These are phyloP conservation scores for Pseudonitzschia pungens DNA, from an alignment of 108 stramenopile genomes.

Conservation along the genomic window DNA sequence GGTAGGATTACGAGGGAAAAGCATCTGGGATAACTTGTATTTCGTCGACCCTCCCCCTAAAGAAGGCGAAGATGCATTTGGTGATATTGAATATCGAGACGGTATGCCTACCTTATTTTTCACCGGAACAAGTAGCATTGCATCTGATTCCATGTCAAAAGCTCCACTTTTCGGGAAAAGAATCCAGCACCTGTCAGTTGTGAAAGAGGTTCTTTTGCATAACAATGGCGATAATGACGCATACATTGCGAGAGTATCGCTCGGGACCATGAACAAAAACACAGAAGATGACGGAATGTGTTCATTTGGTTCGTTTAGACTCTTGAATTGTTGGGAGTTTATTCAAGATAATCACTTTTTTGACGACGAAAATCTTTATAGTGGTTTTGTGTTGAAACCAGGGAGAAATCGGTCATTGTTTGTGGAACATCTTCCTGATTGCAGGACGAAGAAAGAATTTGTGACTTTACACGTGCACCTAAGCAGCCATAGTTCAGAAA, in stretches of 20 bases:
- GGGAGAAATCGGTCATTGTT: constrained; percentile 61
- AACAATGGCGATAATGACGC: constrained; percentile 62
- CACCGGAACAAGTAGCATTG: constrained; percentile 37
- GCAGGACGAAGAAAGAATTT: constrained; percentile 46
- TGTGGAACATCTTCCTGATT: constrained; percentile 67
- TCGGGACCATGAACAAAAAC: constrained; percentile 33
- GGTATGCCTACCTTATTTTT: constrained; percentile 71
- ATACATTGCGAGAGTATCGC: constrained; percentile 41
- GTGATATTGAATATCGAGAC: constrained; percentile 69
- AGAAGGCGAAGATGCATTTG: constrained; percentile 41
- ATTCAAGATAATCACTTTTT: constrained; percentile 17
- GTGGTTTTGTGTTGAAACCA: constrained; percentile 58
- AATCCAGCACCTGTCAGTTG: constrained; percentile 28
- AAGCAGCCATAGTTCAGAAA: neutral
- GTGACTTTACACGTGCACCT: constrained; percentile 5
- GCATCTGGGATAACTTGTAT: constrained; percentile 61
- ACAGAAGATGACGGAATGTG: constrained; percentile 27
- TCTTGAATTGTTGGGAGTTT: constrained; percentile 45
- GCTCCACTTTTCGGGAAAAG: constrained; percentile 9
- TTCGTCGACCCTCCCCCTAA: constrained; percentile 56
- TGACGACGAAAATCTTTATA: constrained; percentile 24
- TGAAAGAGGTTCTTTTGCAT: constrained; percentile 62
- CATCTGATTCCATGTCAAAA: neutral
- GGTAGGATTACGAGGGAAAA: constrained; percentile 57
- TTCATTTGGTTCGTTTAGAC: constrained; percentile 40